These are phyloP conservation scores for Erysimum cheiranthoides DNA, from an alignment of 345 rosid species.

Conservation along the genomic window DNA sequence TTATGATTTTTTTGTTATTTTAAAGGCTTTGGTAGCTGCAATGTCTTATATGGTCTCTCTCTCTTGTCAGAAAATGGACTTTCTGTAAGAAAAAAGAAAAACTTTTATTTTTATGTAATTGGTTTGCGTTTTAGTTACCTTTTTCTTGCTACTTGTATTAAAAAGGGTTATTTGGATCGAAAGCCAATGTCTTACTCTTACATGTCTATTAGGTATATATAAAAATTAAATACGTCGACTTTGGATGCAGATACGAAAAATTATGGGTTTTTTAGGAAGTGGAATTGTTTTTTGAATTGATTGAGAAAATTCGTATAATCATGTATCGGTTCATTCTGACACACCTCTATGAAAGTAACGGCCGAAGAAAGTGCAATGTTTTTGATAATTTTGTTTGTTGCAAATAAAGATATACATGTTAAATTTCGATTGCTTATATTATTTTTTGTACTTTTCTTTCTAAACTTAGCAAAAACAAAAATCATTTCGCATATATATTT, in stretches of 20 bases:
- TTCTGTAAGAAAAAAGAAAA: constrained; percentile 4
- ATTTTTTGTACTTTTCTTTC: background rate
- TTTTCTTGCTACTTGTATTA: constrained; percentile 26
- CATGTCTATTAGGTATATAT: constrained; percentile 26
- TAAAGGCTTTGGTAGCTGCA: constrained; percentile 16
- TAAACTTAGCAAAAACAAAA: background rate
- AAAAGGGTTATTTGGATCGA: constrained; percentile 37
- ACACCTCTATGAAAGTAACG: constrained; percentile 32
- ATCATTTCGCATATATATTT: background rate
- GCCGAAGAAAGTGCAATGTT: background rate
- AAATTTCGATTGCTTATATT: background rate
- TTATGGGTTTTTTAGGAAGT: constrained; percentile 19
- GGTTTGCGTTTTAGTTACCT: constrained; percentile 29
- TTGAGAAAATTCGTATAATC: constrained; percentile 7
- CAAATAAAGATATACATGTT: background rate
- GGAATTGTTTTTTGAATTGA: constrained; percentile 5
- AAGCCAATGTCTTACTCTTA: constrained; percentile 38
- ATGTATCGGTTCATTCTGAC: constrained; percentile 27
- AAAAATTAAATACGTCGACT: constrained; percentile 28
- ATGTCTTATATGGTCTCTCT: constrained; percentile 23
- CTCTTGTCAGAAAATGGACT: constrained; percentile 30
- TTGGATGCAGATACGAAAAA: constrained; percentile 36
- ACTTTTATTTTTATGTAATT: background rate
- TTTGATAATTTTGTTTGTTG: background rate
- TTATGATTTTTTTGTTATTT: background rate